phyloP scores from a whole-genome alignment of 352 stramenopile genomes.

The Phytophthora citricola region DNA sequence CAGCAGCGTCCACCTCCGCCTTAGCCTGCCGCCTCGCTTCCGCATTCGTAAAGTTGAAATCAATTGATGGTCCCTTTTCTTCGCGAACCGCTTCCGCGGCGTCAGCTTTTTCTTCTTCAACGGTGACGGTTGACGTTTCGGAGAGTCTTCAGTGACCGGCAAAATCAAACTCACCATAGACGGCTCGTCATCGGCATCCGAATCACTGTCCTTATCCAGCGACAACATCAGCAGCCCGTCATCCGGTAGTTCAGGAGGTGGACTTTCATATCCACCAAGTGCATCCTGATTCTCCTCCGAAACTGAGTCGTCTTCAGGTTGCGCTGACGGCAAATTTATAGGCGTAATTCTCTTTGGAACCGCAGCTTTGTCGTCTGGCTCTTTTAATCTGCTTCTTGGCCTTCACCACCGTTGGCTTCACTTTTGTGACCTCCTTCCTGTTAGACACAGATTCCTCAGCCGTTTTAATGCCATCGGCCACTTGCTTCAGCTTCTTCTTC shows the following conservation, averaged over 20 bases:
- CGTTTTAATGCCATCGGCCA: slow-evolving; percentile 10
- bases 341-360: slow-evolving; percentile 26
- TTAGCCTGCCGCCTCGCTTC: slow-evolving; percentile 45
- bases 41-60: slow-evolving; percentile 64
- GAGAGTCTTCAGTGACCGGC: slow-evolving; percentile 36
- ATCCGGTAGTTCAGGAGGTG: slow-evolving; percentile 35
- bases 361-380: slow-evolving; percentile 9
- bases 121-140: slow-evolving; percentile 27
- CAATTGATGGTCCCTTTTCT: slow-evolving; percentile 34
- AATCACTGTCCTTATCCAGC: slow-evolving; percentile 64
- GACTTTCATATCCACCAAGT: slow-evolving; percentile 25
- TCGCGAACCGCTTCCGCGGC: slow-evolving; percentile 33
- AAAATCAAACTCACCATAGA: slow-evolving; percentile 66
- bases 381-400: slow-evolving; percentile 17
- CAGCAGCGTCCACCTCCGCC: slow-evolving; percentile 26
- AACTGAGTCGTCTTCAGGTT: slow-evolving; percentile 18
- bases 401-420: slow-evolving; percentile 17
- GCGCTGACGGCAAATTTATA: slow-evolving; percentile 12
- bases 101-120: slow-evolving; percentile 35
- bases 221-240: slow-evolving; percentile 69
- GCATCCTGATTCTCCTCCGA: slow-evolving; percentile 30
- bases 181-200: slow-evolving; percentile 45
- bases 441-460: slow-evolving; percentile 18
- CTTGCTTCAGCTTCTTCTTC: slow-evolving; percentile 9
- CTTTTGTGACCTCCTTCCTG: slow-evolving; percentile 4